Evolutionary conservation across 352 stramenopile genomes (phyloP).

Genomic region (Blastocystis hominis): DNA sequence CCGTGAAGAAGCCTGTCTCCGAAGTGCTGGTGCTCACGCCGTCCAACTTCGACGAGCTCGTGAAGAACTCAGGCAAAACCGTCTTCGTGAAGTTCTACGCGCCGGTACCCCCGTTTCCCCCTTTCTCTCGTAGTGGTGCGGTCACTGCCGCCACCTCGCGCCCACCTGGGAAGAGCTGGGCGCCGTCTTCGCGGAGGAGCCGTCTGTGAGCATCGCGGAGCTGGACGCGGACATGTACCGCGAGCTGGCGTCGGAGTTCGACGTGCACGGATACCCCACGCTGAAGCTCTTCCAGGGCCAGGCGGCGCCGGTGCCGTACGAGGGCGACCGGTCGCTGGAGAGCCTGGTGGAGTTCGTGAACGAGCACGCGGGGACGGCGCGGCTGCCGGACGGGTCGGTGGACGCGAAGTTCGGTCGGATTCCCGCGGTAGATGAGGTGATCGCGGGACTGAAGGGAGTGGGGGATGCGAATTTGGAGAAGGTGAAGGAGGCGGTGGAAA

Average conservation of each 20-base stretch:
- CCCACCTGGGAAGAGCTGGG: slow-evolving; percentile 68
- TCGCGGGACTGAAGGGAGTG: not conserved
- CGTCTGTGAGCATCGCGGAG: slow-evolving; percentile 75
- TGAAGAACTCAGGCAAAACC: slow-evolving; percentile 24
- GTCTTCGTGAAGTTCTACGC: slow-evolving; percentile 54
- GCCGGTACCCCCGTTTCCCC: not conserved
- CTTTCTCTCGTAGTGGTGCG: slow-evolving; percentile 60
- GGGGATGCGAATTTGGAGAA: slow-evolving; percentile 39
- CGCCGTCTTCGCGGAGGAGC: slow-evolving; percentile 40
- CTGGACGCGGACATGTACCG: slow-evolving; percentile 70
- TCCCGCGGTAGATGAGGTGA: slow-evolving; percentile 19
- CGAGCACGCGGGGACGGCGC: slow-evolving; percentile 7
- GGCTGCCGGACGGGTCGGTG: not conserved
- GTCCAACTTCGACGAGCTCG: slow-evolving; percentile 22
- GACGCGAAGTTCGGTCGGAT: slow-evolving; percentile 6
- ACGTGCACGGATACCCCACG: slow-evolving; percentile 41
- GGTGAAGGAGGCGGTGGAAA: slow-evolving; percentile 28
- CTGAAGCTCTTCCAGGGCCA: slow-evolving; percentile 37
- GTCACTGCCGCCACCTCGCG: slow-evolving; percentile 68
- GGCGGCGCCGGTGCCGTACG: not conserved
- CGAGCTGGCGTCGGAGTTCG: not conserved
- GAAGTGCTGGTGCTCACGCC: slow-evolving; percentile 45
- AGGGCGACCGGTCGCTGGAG: slow-evolving; percentile 31
- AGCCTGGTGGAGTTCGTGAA: slow-evolving; percentile 56
- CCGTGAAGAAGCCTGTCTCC: slow-evolving; percentile 13